Percentiles rank a stretch among this genome's conserved stretches.
Evolutionary conservation across 164 flowering plant species (phyloP).

Genomic region (Magnolia officinalis): DNA sequence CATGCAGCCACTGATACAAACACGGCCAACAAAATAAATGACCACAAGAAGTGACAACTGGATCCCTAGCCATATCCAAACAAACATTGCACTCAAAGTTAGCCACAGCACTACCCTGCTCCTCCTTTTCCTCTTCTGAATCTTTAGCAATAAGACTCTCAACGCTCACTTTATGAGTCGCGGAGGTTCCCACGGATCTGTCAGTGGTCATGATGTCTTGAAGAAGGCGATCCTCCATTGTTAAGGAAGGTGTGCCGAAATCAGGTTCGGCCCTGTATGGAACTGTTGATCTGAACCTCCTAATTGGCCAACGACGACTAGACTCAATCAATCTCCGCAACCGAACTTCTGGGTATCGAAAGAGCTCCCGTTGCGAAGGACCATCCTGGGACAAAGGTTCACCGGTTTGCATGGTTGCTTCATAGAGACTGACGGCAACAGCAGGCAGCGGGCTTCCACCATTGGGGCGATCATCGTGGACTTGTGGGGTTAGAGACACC

Average conservation of each 20-base stretch:
- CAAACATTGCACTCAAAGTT: conserved; percentile 37
- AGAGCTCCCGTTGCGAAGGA: conserved; percentile 7
- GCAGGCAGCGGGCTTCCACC: background rate
- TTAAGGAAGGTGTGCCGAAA: conserved; percentile 6
- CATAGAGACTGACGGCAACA: conserved; percentile 2
- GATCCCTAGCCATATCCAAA: conserved; percentile 36
- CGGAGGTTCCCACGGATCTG: conserved; percentile 13
- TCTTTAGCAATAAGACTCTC: conserved; percentile 6
- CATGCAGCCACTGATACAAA: conserved; percentile 33
- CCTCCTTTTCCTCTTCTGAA: conserved; percentile 17
- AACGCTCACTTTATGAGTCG: conserved; percentile 5
- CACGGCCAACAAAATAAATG: conserved; percentile 42
- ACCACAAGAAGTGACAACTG: conserved; percentile 39
- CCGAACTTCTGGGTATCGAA: conserved; percentile 17
- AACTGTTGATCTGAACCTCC: conserved; percentile 23
- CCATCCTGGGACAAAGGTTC: conserved; percentile 1
- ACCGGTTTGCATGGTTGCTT: background rate
- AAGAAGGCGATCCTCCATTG: conserved; percentile 4
- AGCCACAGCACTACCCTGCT: conserved; percentile 14
- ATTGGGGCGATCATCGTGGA: background rate
- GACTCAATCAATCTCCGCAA: conserved; percentile 23
- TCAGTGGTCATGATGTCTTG: conserved; percentile 12
- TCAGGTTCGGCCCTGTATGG: conserved; percentile 15
- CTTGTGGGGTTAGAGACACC: background rate
- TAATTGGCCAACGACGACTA: conserved; percentile 11